Conservation (phyloP, 345 rosid species). For the Rhizophora mangle region DNA sequence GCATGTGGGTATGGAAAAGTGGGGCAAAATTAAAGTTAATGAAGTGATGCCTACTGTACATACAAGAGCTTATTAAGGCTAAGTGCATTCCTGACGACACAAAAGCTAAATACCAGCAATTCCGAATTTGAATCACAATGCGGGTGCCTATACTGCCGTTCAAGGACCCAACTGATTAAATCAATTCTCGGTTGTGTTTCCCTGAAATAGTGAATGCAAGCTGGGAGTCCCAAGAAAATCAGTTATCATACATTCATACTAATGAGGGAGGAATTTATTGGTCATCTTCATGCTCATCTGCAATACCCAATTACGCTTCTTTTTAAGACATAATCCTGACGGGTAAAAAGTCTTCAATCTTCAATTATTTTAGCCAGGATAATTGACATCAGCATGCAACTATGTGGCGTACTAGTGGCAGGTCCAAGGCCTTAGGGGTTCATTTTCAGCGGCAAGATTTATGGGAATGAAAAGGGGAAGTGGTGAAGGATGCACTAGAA, state of each 20-base stretch:
- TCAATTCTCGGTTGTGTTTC: no score
- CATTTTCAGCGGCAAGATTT: neutral
- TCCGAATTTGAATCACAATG: no score
- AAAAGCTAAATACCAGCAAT: neutral
- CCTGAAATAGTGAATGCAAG: no score
- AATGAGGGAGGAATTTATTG: no score
- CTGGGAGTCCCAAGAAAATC: no score
- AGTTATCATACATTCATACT: no score
- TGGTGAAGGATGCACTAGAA: neutral
- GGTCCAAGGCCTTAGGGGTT: neutral
- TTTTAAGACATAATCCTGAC: neutral
- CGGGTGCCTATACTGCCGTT: no score
- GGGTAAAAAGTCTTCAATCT: neutral
- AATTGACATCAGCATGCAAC: neutral
- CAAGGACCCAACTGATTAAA: no score
- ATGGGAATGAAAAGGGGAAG: neutral
- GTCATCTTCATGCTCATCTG: no score
- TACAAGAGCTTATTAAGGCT: neutral
- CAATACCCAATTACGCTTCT: no score
- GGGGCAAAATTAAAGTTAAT: neutral
- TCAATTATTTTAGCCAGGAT: neutral
- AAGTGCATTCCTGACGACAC: neutral
- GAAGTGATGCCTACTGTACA: slow-evolving; percentile 15
- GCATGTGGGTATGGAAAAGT: neutral
- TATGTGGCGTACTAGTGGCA: no score